These are phyloP conservation scores for Cordyceps militaris DNA, from an alignment of 2,329 filamentous ascomycete genomes.

Conservation along the genomic window DNA sequence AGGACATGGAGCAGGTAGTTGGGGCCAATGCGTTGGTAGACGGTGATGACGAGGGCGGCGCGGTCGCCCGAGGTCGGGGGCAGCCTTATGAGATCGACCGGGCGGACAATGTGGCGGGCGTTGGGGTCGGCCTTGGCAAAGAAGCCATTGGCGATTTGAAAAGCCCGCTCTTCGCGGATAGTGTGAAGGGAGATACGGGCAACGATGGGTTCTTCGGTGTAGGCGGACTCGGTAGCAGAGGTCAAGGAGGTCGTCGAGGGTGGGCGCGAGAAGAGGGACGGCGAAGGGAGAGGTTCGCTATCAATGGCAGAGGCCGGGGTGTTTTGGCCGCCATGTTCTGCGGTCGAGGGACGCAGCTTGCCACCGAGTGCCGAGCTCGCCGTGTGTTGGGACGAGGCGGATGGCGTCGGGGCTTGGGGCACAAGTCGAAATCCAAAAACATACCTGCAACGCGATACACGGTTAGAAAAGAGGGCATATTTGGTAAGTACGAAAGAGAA, in stretches of 20 bases:
- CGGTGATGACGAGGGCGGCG: slow-evolving; percentile 65
- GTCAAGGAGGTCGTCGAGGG: slow-evolving; percentile 26
- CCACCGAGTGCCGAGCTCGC: slow-evolving; percentile 38
- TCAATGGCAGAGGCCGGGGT: slow-evolving; percentile 31
- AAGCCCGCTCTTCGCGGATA: slow-evolving; percentile 78
- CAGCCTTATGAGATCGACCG: slow-evolving; percentile 71
- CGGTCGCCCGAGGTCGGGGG: slow-evolving; percentile 62
- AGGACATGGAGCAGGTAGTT: slow-evolving; percentile 67
- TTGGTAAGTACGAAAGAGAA: background rate
- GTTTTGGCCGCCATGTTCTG: slow-evolving; percentile 32
- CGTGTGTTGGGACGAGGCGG: slow-evolving; percentile 37
- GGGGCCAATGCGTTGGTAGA: slow-evolving; percentile 70
- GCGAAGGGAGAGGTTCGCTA: slow-evolving; percentile 19
- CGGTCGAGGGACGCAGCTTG: slow-evolving; percentile 36
- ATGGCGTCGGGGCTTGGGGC: slow-evolving; percentile 41
- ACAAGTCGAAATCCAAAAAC: slow-evolving; percentile 57
- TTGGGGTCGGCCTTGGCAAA: slow-evolving; percentile 64
- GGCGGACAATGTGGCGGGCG: slow-evolving; percentile 69
- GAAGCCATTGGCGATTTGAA: slow-evolving; percentile 71
- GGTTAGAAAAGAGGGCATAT: slow-evolving; percentile 5
- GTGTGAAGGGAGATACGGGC: slow-evolving; percentile 78
- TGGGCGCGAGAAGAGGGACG: slow-evolving; percentile 27
- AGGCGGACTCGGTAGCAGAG: slow-evolving; percentile 40
- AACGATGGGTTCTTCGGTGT: slow-evolving; percentile 60
- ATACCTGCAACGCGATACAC: slow-evolving; percentile 42